phyloP scores from a whole-genome alignment of 306 rosid species.

The Pyrus pyrifolia region DNA sequence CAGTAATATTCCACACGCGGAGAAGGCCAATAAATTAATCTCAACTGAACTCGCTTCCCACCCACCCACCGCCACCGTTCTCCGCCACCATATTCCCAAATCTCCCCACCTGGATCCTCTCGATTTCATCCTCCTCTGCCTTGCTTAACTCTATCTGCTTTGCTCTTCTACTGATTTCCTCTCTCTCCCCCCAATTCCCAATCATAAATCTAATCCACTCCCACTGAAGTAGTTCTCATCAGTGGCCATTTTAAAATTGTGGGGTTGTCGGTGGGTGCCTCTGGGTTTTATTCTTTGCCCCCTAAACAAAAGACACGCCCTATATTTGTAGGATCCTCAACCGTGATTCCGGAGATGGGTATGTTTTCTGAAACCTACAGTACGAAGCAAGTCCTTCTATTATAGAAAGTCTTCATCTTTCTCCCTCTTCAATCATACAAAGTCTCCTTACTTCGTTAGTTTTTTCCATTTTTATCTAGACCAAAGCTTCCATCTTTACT shows the following conservation, averaged over 20 bases:
- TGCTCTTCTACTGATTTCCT: neutral
- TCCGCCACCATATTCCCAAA: slow-evolving; percentile 17
- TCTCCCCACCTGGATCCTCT: slow-evolving; percentile 19
- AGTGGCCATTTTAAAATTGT: slow-evolving; percentile 18
- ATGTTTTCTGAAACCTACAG: slow-evolving; percentile 23
- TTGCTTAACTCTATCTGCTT: neutral
- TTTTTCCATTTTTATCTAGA: neutral
- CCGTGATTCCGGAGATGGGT: slow-evolving; percentile 59
- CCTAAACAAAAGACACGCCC: slow-evolving; percentile 33
- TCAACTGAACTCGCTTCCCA: neutral
- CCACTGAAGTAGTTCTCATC: slow-evolving; percentile 29
- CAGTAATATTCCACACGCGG: slow-evolving; percentile 31
- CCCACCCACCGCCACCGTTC: slow-evolving; percentile 26
- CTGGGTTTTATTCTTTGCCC: slow-evolving; percentile 53
- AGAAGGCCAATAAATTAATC: slow-evolving; percentile 4
- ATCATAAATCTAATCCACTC: slow-evolving; percentile 2
- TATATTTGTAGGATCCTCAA: slow-evolving; percentile 30
- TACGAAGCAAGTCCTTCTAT: slow-evolving; percentile 16
- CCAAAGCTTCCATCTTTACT: neutral
- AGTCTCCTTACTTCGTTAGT: neutral
- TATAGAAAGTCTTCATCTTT: neutral
- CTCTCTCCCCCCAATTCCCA: neutral
- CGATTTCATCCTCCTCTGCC: slow-evolving; percentile 13
- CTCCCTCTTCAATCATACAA: neutral
- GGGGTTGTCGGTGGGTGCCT: slow-evolving; percentile 43